These are phyloP conservation scores for Porcisia deanei DNA, from an alignment of 208 protist species.

Conservation along the genomic window DNA sequence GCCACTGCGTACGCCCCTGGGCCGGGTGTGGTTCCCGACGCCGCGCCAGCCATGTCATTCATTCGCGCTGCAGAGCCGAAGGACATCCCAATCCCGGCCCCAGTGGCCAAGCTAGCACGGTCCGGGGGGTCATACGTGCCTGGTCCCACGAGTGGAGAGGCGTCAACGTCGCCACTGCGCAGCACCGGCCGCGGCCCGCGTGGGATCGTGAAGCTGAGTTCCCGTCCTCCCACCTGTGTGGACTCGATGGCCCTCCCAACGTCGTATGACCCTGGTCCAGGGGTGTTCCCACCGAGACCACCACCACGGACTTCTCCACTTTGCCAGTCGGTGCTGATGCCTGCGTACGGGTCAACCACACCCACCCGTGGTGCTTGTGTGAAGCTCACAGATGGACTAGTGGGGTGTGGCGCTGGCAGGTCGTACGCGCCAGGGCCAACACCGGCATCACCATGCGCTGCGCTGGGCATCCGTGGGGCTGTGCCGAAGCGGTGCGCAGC, in stretches of 20 bases:
- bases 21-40: conserved; percentile 6
- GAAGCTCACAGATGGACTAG: conserved; percentile 7
- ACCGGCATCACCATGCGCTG: not conserved
- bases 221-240: not conserved
- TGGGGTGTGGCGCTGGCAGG: not conserved
- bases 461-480: conserved; percentile 24
- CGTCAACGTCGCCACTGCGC: conserved; percentile 24
- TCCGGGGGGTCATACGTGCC: conserved; percentile 20
- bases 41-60: not conserved
- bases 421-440: conserved; percentile 34
- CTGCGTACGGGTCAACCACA: not conserved
- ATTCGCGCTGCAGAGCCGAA: conserved; percentile 12
- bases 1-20: conserved; percentile 27
- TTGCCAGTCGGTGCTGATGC: not conserved
- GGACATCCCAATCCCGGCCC: not conserved
- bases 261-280: conserved; percentile 34
- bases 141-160: conserved; percentile 26
- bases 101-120: not conserved
- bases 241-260: not conserved
- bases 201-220: conserved; percentile 25
- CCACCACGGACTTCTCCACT: not conserved
- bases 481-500: conserved; percentile 41
- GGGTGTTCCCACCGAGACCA: not conserved
- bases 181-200: conserved; percentile 20
- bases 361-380: conserved; percentile 16